Evolutionary conservation across 176 grass and related monocot genomes (phyloP).

Genomic region (Metroxylon sagu): DNA sequence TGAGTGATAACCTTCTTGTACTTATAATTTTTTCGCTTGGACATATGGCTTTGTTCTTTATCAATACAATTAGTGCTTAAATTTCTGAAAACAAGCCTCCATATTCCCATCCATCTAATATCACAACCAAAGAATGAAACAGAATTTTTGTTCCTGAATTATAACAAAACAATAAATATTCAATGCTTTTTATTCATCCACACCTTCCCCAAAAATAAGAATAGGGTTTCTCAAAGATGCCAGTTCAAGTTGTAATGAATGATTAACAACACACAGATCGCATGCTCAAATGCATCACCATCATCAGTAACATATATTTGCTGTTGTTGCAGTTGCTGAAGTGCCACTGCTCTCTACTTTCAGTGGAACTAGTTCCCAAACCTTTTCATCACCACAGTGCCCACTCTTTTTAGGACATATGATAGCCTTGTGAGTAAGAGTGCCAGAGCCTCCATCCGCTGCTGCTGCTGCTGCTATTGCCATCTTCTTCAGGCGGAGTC

Average conservation of each 20-base stretch:
- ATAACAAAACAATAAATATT: too few relatives aligned
- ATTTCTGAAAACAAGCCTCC: too few relatives aligned
- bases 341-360: constrained; percentile 5
- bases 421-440: neutral
- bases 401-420: constrained; percentile 31
- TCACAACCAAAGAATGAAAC: too few relatives aligned
- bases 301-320: constrained; percentile 10
- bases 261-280: neutral
- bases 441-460: constrained; percentile 2
- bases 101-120: too few relatives aligned
- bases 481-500: constrained; percentile 49
- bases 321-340: neutral
- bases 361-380: constrained; percentile 47
- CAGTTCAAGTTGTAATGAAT: neutral
- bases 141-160: too few relatives aligned
- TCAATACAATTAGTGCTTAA: too few relatives aligned
- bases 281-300: neutral
- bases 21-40: too few relatives aligned
- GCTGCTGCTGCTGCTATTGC: constrained; percentile 12
- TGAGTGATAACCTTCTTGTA: too few relatives aligned
- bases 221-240: too few relatives aligned
- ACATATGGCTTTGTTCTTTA: too few relatives aligned
- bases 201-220: too few relatives aligned
- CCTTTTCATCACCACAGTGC: constrained; percentile 13
- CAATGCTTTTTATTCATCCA: too few relatives aligned